Evolutionary conservation across 495 filamentous ascomycete genomes (phyloP), one percentile per base, ranked within the genome.

Genomic region (Haplographium delicatum): DNA sequence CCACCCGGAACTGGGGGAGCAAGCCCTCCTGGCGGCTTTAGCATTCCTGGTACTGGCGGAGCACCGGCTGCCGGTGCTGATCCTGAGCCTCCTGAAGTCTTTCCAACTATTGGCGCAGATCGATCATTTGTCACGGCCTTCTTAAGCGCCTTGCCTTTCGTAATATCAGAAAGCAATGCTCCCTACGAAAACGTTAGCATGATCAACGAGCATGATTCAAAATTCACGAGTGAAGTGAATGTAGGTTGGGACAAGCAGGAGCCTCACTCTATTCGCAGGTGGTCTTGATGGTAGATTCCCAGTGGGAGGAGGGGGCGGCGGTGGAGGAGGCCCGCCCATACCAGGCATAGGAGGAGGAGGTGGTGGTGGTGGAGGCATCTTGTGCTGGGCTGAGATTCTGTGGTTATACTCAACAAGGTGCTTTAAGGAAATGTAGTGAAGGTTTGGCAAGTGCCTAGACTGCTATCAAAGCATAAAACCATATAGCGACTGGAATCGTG

Each of bases 121-220:
- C 93, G 82, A 70, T 98, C 93, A 67, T 98, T 96, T 50, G 89
- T 94, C 23, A 90, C 86, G 9, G 89, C 70, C 70, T 96, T 96
- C 72, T 86, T 96, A 35, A 98, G 73, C 37, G 68, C 62, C 53
- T 73, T 72, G 31, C 94, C 93, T 72, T 95, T 95, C 42, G 73
- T 71, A 55, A 98, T 98, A 69, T 96, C 91, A 58, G 75, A 72
- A 22, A 97, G 79, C n/a, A 98, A 74, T 19, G 90, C 90, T 56
- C 86, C 84, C 91, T 97, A 62, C 38, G 24, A 20, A 47, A 53
- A 51, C 19, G 35, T 57, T 51, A 50, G 45, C 37, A 47, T 46
- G 43, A 26, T 46, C 41, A 47, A 35, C 28, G 45, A 38, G 47
- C 56, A 40, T 39, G 22, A 27, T 44, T 38, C 47, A 53, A 52